Base-by-base conservation (phyloP, 208 protist genomes). In the Leishmania mexicana region DNA sequence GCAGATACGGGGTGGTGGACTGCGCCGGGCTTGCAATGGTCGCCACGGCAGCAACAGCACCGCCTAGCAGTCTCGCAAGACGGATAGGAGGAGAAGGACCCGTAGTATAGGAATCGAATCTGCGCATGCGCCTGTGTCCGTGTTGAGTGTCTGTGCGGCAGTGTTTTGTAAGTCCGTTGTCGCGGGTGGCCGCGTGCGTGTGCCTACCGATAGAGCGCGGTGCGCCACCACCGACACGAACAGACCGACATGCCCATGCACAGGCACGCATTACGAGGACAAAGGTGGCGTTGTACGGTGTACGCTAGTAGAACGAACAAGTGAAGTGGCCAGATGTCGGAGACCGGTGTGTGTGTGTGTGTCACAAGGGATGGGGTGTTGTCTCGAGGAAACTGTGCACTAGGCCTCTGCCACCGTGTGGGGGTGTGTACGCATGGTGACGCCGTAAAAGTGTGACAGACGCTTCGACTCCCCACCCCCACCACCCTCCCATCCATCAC, bases 41-140 rank as follows among this genome's bases (percentile, higher is more conserved):
- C 2, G 5, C 10, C 38, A 21, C 45, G 11, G 10, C 70, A 74
- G 45, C 70, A 74, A 19, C 45, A 51, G 21, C 70, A 13, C 17
- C 70, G 70, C 28, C 28, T 45, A 51, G 40, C 70, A 31, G 11
- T n/a, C 70, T 17, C 70, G n/a, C 28, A 38, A 31, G 24, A 53
- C 2, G 45, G 21, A 53, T 60, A 65, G 21, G 45, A 21, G 65
- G 74, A 45, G 73, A 35, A 31, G n/a, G n/a, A 28, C 31, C 60
- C 7, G 73, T 76, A 76, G 73, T 76, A 19, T 76, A 42, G 73
- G 73, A 64, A 76, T 76, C 31, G 21, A 42, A 76, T 76, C 51
- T 28, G 73, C 51, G 51, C 31, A 62, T 28, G 53, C 60, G 31
- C 31, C 45, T 57, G 47, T 15, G 19, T 11, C 21, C 49, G n/a